phyloP scores from a whole-genome alignment of 2,329 filamentous ascomycete species.

The Harringtonia aguacate region DNA sequence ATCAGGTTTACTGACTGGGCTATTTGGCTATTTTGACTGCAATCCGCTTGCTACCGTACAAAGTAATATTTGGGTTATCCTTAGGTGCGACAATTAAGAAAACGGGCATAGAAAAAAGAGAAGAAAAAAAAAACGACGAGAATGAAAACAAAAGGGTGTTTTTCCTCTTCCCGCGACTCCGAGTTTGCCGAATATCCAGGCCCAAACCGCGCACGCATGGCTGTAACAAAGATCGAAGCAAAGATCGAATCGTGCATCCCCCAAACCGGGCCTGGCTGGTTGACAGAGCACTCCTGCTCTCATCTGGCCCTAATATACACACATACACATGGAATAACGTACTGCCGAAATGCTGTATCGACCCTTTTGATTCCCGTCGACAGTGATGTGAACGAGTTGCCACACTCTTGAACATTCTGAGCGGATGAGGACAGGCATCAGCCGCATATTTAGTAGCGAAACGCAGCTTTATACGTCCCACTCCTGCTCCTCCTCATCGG shows the following conservation, averaged over 20 bases:
- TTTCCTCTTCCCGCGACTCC: slow-evolving; percentile 3
- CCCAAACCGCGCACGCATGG: not conserved
- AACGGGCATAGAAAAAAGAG: not conserved
- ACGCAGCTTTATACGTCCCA: slow-evolving; percentile 35
- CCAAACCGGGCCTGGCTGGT: too few species aligned
- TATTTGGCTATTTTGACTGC: not conserved
- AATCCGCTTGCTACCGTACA: slow-evolving; percentile 3
- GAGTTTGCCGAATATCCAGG: not conserved
- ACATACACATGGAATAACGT: not conserved
- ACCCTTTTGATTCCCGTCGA: too few species aligned
- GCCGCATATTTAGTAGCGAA: too few species aligned
- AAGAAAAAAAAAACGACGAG: not conserved
- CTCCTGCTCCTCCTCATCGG: slow-evolving; percentile 32
- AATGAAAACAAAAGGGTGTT: not conserved
- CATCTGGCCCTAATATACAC: too few species aligned
- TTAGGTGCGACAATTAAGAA: not conserved
- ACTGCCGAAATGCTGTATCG: too few species aligned
- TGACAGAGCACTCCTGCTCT: too few species aligned
- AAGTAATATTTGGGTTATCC: not conserved
- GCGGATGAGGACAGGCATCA: not conserved
- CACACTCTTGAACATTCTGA: too few species aligned
- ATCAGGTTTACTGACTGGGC: not conserved
- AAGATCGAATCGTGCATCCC: not conserved
- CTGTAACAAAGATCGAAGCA: not conserved
- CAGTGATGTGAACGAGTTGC: too few species aligned